Evolutionary conservation across 176 grass and related monocot species (phyloP).

Genomic region (Phoenix dactylifera): DNA sequence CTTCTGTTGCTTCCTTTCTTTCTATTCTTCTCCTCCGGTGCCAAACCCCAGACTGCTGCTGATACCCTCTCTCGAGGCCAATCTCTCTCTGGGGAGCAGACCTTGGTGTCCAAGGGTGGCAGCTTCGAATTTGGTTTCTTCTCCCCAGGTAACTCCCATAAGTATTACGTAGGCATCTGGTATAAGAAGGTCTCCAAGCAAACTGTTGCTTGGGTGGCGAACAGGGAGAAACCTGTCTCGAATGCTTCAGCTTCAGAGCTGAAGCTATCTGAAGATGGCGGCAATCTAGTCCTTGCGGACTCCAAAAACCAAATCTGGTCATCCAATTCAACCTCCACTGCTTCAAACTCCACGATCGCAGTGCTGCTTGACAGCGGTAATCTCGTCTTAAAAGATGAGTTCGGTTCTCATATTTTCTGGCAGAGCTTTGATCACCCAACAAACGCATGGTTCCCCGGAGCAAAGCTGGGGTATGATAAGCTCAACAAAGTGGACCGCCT

Average conservation of each 20-base stretch:
- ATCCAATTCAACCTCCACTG: conserved; percentile 30
- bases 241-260: conserved; percentile 28
- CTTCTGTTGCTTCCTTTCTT: no score
- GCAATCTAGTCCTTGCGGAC: conserved; percentile 20
- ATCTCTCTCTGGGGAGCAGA: conserved; percentile 41
- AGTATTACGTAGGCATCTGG: conserved; percentile 40
- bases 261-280: conserved; percentile 24
- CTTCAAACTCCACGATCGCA: conserved; percentile 25
- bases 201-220: conserved; percentile 47
- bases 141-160: conserved; percentile 32
- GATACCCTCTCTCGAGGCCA: conserved; percentile 36
- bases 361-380: conserved; percentile 47
- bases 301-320: conserved; percentile 28
- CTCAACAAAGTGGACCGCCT: conserved; percentile 23
- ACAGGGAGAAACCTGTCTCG: conserved; percentile 34
- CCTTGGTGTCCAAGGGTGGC: conserved; percentile 37
- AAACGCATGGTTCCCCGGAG: conserved; percentile 54
- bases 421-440: conserved; percentile 77
- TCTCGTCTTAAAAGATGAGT: conserved; percentile 32
- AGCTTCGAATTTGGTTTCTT: conserved; percentile 62
- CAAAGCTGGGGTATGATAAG: conserved; percentile 41
- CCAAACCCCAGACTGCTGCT: not conserved
- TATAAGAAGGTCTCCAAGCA: conserved; percentile 29
- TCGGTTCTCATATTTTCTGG: conserved; percentile 19
- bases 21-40: no score